Evolutionary conservation across 2,329 filamentous ascomycete genomes (phyloP).

Genomic region (Purpureocillium lavendulum): DNA sequence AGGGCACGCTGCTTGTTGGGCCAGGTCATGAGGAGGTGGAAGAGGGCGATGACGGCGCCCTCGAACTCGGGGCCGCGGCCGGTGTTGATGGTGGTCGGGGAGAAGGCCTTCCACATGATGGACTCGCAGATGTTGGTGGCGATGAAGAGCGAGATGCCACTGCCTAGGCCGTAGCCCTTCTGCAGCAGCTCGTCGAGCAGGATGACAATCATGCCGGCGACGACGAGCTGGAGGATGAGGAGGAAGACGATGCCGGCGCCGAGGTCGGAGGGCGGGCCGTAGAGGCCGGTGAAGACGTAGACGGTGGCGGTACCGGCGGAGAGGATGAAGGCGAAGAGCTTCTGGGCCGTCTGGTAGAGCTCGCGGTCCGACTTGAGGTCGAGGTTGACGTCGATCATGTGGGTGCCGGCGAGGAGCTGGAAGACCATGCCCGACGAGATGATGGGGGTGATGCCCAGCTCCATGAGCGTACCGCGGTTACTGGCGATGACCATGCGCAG

Average conservation of each 20-base stretch:
- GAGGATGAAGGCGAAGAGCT: constrained; percentile 95
- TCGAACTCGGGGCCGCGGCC: constrained; percentile 98
- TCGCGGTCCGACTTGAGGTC: constrained; percentile 99
- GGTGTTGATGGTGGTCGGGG: constrained; percentile 97
- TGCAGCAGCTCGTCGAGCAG: constrained; percentile 97
- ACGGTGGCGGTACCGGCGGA: constrained; percentile 97
- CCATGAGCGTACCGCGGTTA: constrained; percentile 95
- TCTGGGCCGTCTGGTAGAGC: constrained; percentile 99
- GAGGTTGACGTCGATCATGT: constrained; percentile 99
- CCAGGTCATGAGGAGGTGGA: constrained; percentile 98
- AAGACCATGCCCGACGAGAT: constrained; percentile 99
- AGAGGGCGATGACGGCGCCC: constrained; percentile 93
- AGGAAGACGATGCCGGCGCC: constrained; percentile 98
- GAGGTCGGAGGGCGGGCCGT: constrained; percentile 92
- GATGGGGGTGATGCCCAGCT: constrained; percentile 94
- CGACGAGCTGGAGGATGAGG: constrained; percentile 93
- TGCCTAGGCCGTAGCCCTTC: constrained; percentile 98
- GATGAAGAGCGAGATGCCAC: constrained; percentile 98
- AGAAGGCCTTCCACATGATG: constrained; percentile 99
- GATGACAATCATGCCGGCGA: constrained; percentile 97
- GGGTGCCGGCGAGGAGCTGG: constrained; percentile 97
- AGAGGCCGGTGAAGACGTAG: constrained; percentile 96
- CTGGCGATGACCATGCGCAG: constrained; percentile 99
- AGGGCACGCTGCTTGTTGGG: constrained; percentile 98
- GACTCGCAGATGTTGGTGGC: constrained; percentile 99